A percentile compares a stretch with the other conserved stretches of the same genome.
These are phyloP conservation scores for Effrenium voratum DNA, from an alignment of 73 alveolate species.

Conservation along the genomic window DNA sequence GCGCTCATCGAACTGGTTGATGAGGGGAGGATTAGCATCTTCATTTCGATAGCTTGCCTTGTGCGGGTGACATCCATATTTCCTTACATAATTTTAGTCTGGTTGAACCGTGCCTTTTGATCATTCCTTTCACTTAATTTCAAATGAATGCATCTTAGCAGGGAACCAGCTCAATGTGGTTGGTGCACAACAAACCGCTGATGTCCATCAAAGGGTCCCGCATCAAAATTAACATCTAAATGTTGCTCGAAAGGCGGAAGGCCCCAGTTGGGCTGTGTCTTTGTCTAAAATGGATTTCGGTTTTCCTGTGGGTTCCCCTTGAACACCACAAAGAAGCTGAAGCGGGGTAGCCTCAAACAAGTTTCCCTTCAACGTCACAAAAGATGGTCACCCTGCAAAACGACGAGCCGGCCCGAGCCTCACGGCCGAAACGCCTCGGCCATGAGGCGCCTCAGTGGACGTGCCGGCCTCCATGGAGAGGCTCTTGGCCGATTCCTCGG, in stretches of 20 bases:
- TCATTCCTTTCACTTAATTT: too few relatives aligned
- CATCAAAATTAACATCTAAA: too few relatives aligned
- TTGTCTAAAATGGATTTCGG: background rate
- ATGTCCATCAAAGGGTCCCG: too few relatives aligned
- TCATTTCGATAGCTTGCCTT: too few relatives aligned
- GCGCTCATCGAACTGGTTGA: too few relatives aligned
- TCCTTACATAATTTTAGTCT: too few relatives aligned
- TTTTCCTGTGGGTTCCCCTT: background rate
- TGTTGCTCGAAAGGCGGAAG: too few relatives aligned
- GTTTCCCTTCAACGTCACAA: background rate
- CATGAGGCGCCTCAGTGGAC: constrained; percentile 62
- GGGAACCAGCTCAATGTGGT: too few relatives aligned
- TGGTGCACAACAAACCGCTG: too few relatives aligned
- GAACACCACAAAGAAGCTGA: background rate
- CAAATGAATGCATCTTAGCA: constrained; percentile 3
- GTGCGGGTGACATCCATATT: too few relatives aligned
- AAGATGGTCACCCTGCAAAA: background rate
- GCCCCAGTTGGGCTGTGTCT: background rate
- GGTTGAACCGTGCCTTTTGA: too few relatives aligned
- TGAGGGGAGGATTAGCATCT: too few relatives aligned
- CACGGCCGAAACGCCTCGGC: background rate
- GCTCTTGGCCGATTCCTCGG: background rate
- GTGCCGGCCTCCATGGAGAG: constrained; percentile 89
- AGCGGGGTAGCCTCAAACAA: background rate
- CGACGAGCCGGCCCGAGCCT: background rate